phyloP scores from a whole-genome alignment of 202 grass and related monocot species.

The Thinopyrum obtusiflorum region DNA sequence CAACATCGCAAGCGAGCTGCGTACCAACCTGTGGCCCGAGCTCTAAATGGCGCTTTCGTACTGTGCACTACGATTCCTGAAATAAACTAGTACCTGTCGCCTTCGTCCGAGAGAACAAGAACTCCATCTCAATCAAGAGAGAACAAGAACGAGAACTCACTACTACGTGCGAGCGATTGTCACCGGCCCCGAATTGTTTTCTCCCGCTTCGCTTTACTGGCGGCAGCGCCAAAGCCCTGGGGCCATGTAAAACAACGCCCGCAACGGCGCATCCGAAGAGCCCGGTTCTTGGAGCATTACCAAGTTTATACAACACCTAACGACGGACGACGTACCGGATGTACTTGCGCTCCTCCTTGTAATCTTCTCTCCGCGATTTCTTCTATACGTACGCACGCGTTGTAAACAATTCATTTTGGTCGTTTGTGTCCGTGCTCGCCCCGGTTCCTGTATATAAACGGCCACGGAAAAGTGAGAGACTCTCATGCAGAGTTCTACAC shows the following conservation, averaged over 20 bases:
- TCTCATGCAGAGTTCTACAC: background rate
- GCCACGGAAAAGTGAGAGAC: background rate
- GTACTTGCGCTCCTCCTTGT: background rate
- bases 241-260: background rate
- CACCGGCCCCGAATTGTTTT: conserved; percentile 6
- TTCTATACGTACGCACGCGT: conserved; percentile 18
- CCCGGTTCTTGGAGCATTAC: conserved; percentile 22
- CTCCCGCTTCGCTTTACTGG: conserved; percentile 35
- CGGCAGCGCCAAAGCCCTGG: conserved; percentile 31
- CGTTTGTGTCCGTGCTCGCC: background rate
- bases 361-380: conserved; percentile 35
- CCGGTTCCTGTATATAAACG: conserved; percentile 11
- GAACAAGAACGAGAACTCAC: background rate
- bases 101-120: background rate
- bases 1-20: no score
- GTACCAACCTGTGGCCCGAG: background rate
- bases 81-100: background rate
- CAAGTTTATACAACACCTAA: background rate
- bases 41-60: background rate
- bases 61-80: background rate
- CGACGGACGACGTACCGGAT: background rate
- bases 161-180: background rate
- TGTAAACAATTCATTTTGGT: background rate
- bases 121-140: no score
- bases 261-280: conserved; percentile 23